Base-by-base conservation (phyloP, 2,329 filamentous ascomycete genomes). In the Ceratocystiopsis sp. region DNA sequence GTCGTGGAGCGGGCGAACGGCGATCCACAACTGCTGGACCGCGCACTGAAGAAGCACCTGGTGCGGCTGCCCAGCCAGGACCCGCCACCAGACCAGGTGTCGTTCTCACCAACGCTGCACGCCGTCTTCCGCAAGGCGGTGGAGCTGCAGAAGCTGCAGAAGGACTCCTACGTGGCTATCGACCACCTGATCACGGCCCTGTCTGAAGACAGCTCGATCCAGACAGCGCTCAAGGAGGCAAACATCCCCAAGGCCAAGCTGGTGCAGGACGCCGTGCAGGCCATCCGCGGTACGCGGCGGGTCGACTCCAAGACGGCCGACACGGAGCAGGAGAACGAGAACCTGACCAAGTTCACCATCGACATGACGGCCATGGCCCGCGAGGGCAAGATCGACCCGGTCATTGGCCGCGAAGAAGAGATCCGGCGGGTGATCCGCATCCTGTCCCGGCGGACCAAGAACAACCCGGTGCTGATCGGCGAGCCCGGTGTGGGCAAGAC, bases 401-500 rank as follows among this genome's bases (percentile, higher is more conserved):
- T 96, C 59, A 96, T 96, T 62, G 89, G 89, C 37, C 76, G 89
- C 63, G 89, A 96, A 59, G 89, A 95, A 57, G 91, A 96, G 60
- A 95, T 95, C 54, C 73, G 89, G 55, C 73, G 89, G 55, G 87
- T 94, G 19, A 77, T 96, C 52, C 79, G 89, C 45, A 96, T 96
- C 50, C 67, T 96, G 49, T 93, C 86, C 34, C 74, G 91, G 59
- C 75, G 89, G 57, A 96, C 89, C 48, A 96, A 96, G 73, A 96
- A 98, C 70, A 98, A 98, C 62, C 91, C 91, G 2, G 89, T 96
- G 40, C 74, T 98, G 51, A 96, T 98, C 51, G 91, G 91, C 66
- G 87, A 96, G 58, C 89, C 91, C 34, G 91, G 91, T 78, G 91
- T 96, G 19, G 91, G 91, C 57, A 98, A 98, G 69, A 98, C 91